These are phyloP conservation scores for Hypomontagnella submonticulosa DNA, from an alignment of 495 filamentous ascomycete genomes.

Conservation along the genomic window DNA sequence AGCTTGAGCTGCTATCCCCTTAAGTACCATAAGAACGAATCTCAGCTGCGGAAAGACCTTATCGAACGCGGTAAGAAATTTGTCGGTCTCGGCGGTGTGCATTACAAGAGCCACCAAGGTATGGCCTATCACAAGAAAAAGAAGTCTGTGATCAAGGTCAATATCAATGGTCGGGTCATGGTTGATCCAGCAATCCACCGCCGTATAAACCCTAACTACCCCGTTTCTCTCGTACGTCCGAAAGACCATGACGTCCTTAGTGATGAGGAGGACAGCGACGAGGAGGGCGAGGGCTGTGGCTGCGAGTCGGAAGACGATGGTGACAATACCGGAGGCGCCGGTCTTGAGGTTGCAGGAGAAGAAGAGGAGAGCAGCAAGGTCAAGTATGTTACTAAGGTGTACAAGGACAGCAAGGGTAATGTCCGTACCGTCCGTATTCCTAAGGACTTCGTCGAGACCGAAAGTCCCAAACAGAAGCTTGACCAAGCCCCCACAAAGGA, in stretches of 20 bases:
- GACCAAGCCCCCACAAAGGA: slow-evolving; percentile 68
- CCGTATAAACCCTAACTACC: slow-evolving; percentile 89
- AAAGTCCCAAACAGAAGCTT: slow-evolving; percentile 69
- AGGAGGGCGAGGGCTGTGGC: slow-evolving; percentile 60
- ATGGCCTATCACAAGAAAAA: slow-evolving; percentile 88
- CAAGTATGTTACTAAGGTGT: slow-evolving; percentile 70
- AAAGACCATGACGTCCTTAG: slow-evolving; percentile 78
- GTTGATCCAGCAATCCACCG: slow-evolving; percentile 88
- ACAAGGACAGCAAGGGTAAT: slow-evolving; percentile 71
- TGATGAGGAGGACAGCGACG: slow-evolving; percentile 67
- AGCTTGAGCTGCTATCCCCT: slow-evolving; percentile 82
- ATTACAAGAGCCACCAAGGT: slow-evolving; percentile 86
- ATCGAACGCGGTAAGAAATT: slow-evolving; percentile 90
- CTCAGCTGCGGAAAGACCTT: slow-evolving; percentile 70
- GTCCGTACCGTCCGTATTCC: slow-evolving; percentile 62
- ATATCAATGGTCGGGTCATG: slow-evolving; percentile 93
- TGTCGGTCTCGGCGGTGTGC: slow-evolving; percentile 79
- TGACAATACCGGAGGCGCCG: slow-evolving; percentile 49
- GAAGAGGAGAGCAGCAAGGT: slow-evolving; percentile 65
- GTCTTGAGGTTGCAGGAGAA: slow-evolving; percentile 46
- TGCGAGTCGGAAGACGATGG: slow-evolving; percentile 55
- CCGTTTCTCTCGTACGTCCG: slow-evolving; percentile 79
- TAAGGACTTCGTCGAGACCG: slow-evolving; percentile 69
- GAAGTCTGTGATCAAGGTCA: slow-evolving; percentile 80
- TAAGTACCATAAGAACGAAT: slow-evolving; percentile 81